Percentiles rank a stretch among this genome's conserved stretches.
phyloP scores from a whole-genome alignment of 2,329 filamentous ascomycete genomes.

The Colletotrichum truncatum region DNA sequence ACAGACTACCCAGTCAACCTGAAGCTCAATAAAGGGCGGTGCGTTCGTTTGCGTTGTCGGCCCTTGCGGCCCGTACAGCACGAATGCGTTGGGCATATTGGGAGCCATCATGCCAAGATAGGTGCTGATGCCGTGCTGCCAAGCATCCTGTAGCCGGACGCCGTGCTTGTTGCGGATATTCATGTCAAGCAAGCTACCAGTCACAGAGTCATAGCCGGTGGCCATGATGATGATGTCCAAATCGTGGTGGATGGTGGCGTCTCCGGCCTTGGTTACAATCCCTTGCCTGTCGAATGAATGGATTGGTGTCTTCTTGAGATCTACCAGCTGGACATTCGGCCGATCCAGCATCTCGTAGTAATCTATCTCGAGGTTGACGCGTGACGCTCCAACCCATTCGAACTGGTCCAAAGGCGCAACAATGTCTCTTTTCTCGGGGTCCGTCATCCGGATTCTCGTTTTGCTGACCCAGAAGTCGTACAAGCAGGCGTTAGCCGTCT shows the following conservation, averaged over 20 bases:
- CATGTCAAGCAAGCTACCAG: conserved; percentile 34
- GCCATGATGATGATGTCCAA: conserved; percentile 30
- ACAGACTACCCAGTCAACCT: conserved; percentile 32
- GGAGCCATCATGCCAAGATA: conserved; percentile 35
- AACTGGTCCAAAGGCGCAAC: conserved; percentile 19
- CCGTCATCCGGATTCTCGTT: not conserved
- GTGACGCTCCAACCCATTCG: not conserved
- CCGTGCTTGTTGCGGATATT: conserved; percentile 32
- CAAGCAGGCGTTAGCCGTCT: conserved; percentile 1
- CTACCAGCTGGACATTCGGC: conserved; percentile 16
- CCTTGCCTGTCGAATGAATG: not conserved
- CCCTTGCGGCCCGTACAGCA: conserved; percentile 36
- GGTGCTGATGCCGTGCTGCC: conserved; percentile 31
- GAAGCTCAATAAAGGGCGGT: conserved; percentile 33
- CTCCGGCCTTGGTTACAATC: conserved; percentile 3
- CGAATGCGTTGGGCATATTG: conserved; percentile 32
- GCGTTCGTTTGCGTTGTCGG: conserved; percentile 32
- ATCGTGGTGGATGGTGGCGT: not conserved
- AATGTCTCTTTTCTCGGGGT: conserved; percentile 18
- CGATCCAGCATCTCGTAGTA: conserved; percentile 29
- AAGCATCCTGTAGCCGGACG: conserved; percentile 22
- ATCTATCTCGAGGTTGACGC: conserved; percentile 4
- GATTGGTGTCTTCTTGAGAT: conserved; percentile 14
- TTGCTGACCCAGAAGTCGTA: conserved; percentile 29
- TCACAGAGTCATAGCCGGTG: conserved; percentile 35